Evolutionary conservation across 1,284 basidiomycete species (phyloP).

Genomic region (Sphaerobolus stellatus): DNA sequence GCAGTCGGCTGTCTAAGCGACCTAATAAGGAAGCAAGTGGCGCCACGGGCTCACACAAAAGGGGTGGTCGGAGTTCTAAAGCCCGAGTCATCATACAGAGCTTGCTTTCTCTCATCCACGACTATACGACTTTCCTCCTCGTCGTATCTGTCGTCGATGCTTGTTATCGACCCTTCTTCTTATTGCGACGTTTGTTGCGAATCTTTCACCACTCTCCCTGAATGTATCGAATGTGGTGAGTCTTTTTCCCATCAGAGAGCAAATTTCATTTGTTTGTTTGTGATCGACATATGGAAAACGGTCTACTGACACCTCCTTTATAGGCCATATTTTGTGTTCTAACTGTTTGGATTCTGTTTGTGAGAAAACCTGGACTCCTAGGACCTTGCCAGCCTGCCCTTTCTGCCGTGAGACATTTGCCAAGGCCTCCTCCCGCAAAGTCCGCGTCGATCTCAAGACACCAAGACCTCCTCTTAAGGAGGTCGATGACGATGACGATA

Average conservation of each 20-base stretch:
- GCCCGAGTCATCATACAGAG: conserved; percentile 5
- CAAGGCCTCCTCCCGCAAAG: conserved; percentile 62
- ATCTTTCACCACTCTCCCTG: conserved; percentile 12
- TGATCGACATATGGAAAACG: not conserved
- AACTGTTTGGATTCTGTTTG: conserved; percentile 73
- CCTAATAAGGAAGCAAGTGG: not conserved
- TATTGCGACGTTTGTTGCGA: conserved; percentile 17
- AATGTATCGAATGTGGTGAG: conserved; percentile 16
- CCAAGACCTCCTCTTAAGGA: conserved; percentile 25
- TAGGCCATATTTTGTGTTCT: conserved; percentile 75
- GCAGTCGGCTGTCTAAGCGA: conserved; percentile 4
- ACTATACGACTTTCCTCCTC: not conserved
- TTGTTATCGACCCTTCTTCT: conserved; percentile 13
- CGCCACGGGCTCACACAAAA: no score
- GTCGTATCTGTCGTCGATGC: conserved; percentile 9
- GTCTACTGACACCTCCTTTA: not conserved
- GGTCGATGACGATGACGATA: conserved; percentile 34
- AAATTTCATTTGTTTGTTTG: conserved; percentile 1
- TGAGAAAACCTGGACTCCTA: conserved; percentile 65
- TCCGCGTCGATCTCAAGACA: conserved; percentile 59
- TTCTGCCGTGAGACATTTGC: conserved; percentile 76
- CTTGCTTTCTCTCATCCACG: not conserved
- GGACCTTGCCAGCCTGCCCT: conserved; percentile 67
- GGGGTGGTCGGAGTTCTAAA: conserved; percentile 15
- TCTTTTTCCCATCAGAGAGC: conserved; percentile 1